Percentiles rank a stretch among this genome's conserved stretches.
Conservation (phyloP, 2,329 filamentous ascomycete genomes). For the Chaetomium globosum region DNA sequence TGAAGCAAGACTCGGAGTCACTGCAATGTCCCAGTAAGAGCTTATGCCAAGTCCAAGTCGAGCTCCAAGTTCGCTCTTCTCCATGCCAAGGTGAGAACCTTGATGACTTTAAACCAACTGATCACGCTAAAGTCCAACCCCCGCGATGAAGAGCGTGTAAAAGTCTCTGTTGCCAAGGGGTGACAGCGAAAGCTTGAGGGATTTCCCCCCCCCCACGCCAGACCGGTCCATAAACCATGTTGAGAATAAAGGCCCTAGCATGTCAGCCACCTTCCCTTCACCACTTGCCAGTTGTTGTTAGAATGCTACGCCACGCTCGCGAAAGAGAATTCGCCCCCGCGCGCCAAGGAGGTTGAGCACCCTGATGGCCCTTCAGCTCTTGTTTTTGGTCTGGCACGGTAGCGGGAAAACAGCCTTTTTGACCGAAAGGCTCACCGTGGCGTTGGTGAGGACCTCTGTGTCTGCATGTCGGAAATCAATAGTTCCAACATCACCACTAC, state of each 20-base stretch:
- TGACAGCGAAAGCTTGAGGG: background rate
- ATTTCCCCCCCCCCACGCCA: conserved; percentile 11
- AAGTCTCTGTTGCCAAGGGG: background rate
- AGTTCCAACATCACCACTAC: background rate
- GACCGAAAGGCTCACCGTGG: conserved; percentile 6
- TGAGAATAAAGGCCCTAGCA: background rate
- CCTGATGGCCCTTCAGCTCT: conserved; percentile 8
- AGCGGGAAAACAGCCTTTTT: background rate
- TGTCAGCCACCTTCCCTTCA: background rate
- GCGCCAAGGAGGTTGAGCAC: conserved; percentile 17
- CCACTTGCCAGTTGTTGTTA: background rate
- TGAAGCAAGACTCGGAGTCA: background rate
- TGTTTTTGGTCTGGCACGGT: background rate
- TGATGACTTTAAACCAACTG: conserved; percentile 2
- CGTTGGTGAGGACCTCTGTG: conserved; percentile 12
- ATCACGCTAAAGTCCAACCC: background rate
- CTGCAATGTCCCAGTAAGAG: background rate
- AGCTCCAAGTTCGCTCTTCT: background rate
- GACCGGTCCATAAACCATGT: background rate
- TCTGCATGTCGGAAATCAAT: background rate
- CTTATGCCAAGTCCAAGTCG: background rate
- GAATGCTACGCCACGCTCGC: background rate
- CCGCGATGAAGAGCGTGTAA: background rate
- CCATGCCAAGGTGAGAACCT: conserved; percentile 6
- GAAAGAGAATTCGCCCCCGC: background rate